Conservation (phyloP, 257 asterid species). For the Thymus mandschuricus region DNA sequence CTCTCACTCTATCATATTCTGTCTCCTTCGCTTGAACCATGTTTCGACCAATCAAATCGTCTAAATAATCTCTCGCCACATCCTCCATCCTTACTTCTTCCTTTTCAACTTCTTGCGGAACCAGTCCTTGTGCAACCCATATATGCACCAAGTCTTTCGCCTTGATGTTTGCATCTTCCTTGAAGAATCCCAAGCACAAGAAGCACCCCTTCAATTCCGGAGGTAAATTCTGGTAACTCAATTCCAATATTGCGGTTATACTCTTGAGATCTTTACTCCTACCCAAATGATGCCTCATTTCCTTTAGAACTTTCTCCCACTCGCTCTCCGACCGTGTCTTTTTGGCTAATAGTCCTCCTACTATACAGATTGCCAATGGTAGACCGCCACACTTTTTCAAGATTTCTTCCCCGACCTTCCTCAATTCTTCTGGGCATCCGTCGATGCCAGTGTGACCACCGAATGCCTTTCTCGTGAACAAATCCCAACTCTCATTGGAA, state of each 20-base stretch:
- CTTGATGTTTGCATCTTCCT: too few species aligned
- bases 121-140: too few species aligned
- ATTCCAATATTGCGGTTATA: neutral
- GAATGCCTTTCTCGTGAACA: neutral
- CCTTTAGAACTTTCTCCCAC: constrained; percentile 32
- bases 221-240: constrained; percentile 34
- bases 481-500: constrained; percentile 31
- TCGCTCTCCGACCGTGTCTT: constrained; percentile 1
- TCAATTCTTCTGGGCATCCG: constrained; percentile 21
- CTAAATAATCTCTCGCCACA: constrained; percentile 12
- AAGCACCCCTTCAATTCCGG: neutral
- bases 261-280: neutral
- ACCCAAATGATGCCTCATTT: neutral
- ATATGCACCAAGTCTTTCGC: too few species aligned
- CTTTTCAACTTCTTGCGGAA: too few species aligned
- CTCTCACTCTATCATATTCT: neutral
- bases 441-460: constrained; percentile 2
- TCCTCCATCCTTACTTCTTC: too few species aligned
- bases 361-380: constrained; percentile 35
- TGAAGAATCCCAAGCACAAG: too few species aligned
- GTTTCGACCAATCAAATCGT: constrained; percentile 32
- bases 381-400: constrained; percentile 32
- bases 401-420: constrained; percentile 25
- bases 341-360: constrained; percentile 31
- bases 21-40: constrained; percentile 24